Evolutionary conservation across 257 asterid genomes (phyloP).

Genomic region (Jacaranda mimosifolia): DNA sequence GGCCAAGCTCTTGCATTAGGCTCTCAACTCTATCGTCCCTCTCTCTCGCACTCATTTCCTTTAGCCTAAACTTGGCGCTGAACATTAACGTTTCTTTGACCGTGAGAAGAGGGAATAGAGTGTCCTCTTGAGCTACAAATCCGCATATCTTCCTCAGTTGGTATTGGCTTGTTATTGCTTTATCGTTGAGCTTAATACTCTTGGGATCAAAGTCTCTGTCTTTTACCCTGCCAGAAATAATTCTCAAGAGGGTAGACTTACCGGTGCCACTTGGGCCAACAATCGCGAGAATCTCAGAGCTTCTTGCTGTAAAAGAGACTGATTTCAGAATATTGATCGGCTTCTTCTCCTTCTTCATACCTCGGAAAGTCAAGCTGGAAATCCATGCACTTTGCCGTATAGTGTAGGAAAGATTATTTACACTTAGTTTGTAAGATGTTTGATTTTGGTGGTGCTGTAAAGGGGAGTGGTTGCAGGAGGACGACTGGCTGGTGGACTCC

Average conservation of each 20-base stretch:
- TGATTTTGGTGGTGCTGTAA: constrained; percentile 44
- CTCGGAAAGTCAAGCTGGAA: not conserved
- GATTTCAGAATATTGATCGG: constrained; percentile 66
- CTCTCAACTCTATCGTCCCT: constrained; percentile 61
- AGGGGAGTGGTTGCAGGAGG: constrained; percentile 72
- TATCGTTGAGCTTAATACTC: constrained; percentile 57
- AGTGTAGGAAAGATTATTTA: constrained; percentile 73
- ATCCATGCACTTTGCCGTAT: constrained; percentile 43
- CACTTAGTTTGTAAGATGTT: constrained; percentile 51
- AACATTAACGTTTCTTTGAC: constrained; percentile 79
- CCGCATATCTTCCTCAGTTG: constrained; percentile 81
- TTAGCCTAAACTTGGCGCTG: constrained; percentile 72
- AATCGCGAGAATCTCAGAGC: constrained; percentile 71
- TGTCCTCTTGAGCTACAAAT: constrained; percentile 85
- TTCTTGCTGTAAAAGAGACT: constrained; percentile 70
- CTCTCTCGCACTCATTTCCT: constrained; percentile 53
- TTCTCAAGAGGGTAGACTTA: constrained; percentile 71
- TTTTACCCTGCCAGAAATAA: constrained; percentile 68
- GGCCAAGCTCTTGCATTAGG: constrained; percentile 87
- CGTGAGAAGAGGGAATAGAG: constrained; percentile 76
- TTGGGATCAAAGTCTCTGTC: constrained; percentile 59
- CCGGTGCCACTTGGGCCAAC: constrained; percentile 96
- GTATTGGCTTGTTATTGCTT: constrained; percentile 50
- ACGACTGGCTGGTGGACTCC: constrained; percentile 61
- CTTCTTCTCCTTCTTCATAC: constrained; percentile 43